phyloP scores from a whole-genome alignment of 2,329 filamentous ascomycete species.

The Hymenoscyphus fraxineus region DNA sequence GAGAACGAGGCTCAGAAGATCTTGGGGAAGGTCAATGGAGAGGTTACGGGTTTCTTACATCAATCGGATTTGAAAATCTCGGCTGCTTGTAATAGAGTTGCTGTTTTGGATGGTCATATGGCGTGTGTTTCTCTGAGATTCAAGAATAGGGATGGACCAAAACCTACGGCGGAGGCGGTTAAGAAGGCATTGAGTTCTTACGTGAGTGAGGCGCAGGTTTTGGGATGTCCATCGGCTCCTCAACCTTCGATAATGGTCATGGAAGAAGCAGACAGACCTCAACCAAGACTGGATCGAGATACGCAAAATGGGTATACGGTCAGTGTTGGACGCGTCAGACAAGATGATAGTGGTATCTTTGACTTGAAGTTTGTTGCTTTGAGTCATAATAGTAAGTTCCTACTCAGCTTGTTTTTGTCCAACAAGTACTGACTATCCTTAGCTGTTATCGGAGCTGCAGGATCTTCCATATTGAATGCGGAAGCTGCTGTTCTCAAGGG shows the following conservation, averaged over 20 bases:
- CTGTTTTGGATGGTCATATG: slow-evolving; percentile 93
- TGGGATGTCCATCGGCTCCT: slow-evolving; percentile 87
- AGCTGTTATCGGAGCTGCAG: slow-evolving; percentile 93
- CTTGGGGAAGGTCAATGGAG: slow-evolving; percentile 68
- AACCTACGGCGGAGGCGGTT: slow-evolving; percentile 72
- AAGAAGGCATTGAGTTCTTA: slow-evolving; percentile 77
- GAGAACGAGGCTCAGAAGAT: slow-evolving; percentile 96
- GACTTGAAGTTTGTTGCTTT: slow-evolving; percentile 93
- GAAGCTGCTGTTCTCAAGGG: slow-evolving; percentile 91
- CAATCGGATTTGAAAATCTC: slow-evolving; percentile 72
- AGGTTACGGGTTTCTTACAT: slow-evolving; percentile 71
- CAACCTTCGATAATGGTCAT: slow-evolving; percentile 78
- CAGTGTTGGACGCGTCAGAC: slow-evolving; percentile 75
- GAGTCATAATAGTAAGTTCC: slow-evolving; percentile 65
- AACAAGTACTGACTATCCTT: slow-evolving; percentile 20
- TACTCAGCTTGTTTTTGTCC: background rate
- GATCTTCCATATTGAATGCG: slow-evolving; percentile 90
- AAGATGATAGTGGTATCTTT: slow-evolving; percentile 85
- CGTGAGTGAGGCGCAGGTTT: slow-evolving; percentile 71
- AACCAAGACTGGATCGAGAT: slow-evolving; percentile 86
- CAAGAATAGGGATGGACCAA: slow-evolving; percentile 57
- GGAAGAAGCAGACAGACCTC: slow-evolving; percentile 84
- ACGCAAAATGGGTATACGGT: slow-evolving; percentile 84
- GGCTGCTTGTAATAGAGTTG: slow-evolving; percentile 87
- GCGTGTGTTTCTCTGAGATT: slow-evolving; percentile 91